Evolutionary conservation across 305 asterid species (phyloP).

Genomic region (Solanum hybrid): DNA sequence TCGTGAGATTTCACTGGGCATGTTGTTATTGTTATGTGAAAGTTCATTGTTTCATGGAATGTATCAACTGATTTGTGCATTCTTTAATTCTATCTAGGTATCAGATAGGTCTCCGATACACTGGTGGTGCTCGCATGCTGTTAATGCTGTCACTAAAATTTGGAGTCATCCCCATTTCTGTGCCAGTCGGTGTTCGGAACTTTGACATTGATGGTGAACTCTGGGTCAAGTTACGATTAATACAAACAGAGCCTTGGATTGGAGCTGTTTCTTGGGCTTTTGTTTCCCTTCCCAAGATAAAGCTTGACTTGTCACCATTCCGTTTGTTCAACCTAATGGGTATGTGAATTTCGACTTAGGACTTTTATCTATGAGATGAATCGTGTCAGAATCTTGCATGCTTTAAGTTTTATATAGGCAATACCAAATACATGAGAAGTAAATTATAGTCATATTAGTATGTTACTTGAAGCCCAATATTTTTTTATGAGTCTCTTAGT

Average conservation of each 20-base stretch:
- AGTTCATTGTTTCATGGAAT: neutral
- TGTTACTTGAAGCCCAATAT: neutral
- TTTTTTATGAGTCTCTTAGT: neutral
- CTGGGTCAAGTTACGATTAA: slow-evolving; percentile 82
- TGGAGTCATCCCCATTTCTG: slow-evolving; percentile 61
- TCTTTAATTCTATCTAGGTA: slow-evolving; percentile 42
- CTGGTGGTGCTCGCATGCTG: slow-evolving; percentile 98
- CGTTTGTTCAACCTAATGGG: slow-evolving; percentile 94
- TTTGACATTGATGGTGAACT: slow-evolving; percentile 94
- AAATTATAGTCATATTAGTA: neutral
- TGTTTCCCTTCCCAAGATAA: slow-evolving; percentile 89
- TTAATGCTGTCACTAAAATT: slow-evolving; percentile 71
- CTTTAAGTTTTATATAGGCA: neutral
- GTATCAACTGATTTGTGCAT: neutral
- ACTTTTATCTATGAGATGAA: neutral
- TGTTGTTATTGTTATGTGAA: neutral
- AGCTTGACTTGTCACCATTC: slow-evolving; percentile 81
- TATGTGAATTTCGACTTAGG: slow-evolving; percentile 20
- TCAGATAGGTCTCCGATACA: slow-evolving; percentile 88
- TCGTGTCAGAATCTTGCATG: neutral
- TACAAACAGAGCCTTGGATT: slow-evolving; percentile 93
- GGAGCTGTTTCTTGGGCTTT: slow-evolving; percentile 99
- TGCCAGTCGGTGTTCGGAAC: slow-evolving; percentile 84
- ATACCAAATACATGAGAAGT: neutral
- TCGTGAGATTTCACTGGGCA: neutral